A percentile compares a stretch with the other conserved stretches of the same genome.
Evolutionary conservation across 768 basidiomycete genomes (phyloP).

Genomic region (Termitomyces sp.): DNA sequence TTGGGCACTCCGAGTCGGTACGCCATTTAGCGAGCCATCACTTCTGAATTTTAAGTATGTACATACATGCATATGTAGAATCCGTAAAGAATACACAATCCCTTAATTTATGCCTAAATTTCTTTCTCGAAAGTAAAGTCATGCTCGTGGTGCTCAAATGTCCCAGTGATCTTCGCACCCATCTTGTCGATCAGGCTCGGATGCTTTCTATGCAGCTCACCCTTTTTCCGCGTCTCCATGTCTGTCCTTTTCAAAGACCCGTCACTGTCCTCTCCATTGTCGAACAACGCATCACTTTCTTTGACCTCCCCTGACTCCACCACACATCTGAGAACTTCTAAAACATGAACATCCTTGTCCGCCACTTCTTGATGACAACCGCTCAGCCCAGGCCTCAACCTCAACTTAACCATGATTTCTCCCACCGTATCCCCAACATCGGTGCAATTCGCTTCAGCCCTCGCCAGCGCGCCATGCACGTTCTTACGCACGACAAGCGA

Average conservation of each 20-base stretch:
- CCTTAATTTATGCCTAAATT: slow-evolving; percentile 10
- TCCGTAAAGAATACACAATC: not conserved
- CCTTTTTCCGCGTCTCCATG: slow-evolving; percentile 30
- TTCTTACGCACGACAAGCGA: slow-evolving; percentile 27
- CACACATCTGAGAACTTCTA: slow-evolving; percentile 41
- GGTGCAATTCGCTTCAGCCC: slow-evolving; percentile 25
- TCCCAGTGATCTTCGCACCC: slow-evolving; percentile 36
- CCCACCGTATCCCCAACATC: slow-evolving; percentile 26
- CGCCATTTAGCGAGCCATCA: not conserved
- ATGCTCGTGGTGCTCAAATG: slow-evolving; percentile 31
- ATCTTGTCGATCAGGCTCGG: slow-evolving; percentile 51
- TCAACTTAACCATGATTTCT: slow-evolving; percentile 33
- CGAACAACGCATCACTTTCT: slow-evolving; percentile 16
- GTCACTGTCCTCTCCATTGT: slow-evolving; percentile 22
- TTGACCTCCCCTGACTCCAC: slow-evolving; percentile 30
- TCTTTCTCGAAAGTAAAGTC: slow-evolving; percentile 39
- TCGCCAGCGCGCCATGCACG: slow-evolving; percentile 17
- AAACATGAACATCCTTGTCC: slow-evolving; percentile 34
- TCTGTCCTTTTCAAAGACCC: not conserved
- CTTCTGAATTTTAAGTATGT: too few relatives aligned
- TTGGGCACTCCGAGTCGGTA: not conserved
- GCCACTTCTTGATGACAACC: slow-evolving; percentile 38
- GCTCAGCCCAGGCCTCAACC: slow-evolving; percentile 39
- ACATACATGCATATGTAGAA: not conserved
- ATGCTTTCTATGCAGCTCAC: slow-evolving; percentile 49